Evolutionary conservation across 495 filamentous ascomycete genomes (phyloP).

Genomic region (Aspergillus haitiensis): DNA sequence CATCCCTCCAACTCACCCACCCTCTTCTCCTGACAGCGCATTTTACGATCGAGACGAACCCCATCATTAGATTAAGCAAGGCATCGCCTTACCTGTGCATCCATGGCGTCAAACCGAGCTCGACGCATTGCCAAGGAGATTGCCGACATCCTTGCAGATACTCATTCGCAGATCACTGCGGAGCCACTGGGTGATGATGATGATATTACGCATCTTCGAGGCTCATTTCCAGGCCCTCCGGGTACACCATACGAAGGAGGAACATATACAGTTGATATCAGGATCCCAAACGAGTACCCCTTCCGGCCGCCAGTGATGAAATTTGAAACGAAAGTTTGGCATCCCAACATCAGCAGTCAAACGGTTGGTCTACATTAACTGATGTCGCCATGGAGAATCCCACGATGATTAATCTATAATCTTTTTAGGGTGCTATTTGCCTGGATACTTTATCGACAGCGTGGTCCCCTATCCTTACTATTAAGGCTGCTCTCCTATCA

Average conservation of each 20-base stretch:
- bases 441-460: slow-evolving; percentile 86
- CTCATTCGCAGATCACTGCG: slow-evolving; percentile 69
- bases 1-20: too few species aligned
- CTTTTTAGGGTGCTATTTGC: slow-evolving; percentile 84
- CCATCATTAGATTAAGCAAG: too few species aligned
- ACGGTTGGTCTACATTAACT: slow-evolving; percentile 61
- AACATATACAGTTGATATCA: slow-evolving; percentile 78
- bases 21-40: too few species aligned
- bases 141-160: slow-evolving; percentile 78
- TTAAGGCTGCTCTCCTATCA: slow-evolving; percentile 92
- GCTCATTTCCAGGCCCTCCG: slow-evolving; percentile 82
- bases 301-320: slow-evolving; percentile 92
- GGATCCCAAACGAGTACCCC: slow-evolving; percentile 85
- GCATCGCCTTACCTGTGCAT: not conserved
- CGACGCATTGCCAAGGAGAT: slow-evolving; percentile 93
- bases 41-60: too few species aligned
- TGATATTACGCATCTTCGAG: slow-evolving; percentile 82
- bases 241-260: slow-evolving; percentile 95
- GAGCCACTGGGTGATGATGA: slow-evolving; percentile 61
- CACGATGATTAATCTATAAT: not conserved
- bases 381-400: not conserved
- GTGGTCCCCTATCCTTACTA: slow-evolving; percentile 94
- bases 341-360: slow-evolving; percentile 94
- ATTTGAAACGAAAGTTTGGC: slow-evolving; percentile 96
- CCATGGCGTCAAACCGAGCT: slow-evolving; percentile 73